Base-by-base conservation (phyloP, 2,329 filamentous ascomycete species). In the Botrytis pseudocinerea region DNA sequence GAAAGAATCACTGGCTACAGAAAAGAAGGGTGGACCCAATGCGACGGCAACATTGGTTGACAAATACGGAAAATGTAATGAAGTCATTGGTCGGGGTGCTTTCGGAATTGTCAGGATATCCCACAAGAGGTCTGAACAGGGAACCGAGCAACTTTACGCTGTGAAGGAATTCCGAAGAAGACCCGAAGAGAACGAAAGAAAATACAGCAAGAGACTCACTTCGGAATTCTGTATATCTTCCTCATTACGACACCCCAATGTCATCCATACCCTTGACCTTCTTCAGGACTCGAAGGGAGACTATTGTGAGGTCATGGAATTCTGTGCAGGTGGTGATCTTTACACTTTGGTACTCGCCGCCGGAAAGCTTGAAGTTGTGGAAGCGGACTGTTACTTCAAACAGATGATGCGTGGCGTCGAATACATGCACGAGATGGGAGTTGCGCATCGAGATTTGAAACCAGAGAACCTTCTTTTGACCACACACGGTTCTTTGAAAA, bases 281-380 rank as follows among this genome's bases (percentile, higher is more conserved):
- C 88, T 99, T 59, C 93, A 98, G 83, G 96, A 99, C 80, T 90
- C 95, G 78, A 98, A 98, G 84, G 96, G 96, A 74, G 94, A 97
- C 81, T 98, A 96, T 83, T 99, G 96, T 83, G 96, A 99, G 82
- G 96, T 99, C 70, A 99, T 99, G 96, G 96, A 99, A 83, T 99
- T 96, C 81, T 99, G 96, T 82, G 95, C 95, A 54, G 96, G 96
- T 74, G 96, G 96, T 74, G 96, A 99, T 81, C 86, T 99, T 38
- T 98, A 98, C 83, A 98, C 94, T 0, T 87, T 99, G 8, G 92
- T 99, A 32, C 89, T 98, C 44, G 91, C 96, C 10, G 94, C 94
- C 54, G 93, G 93, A 74, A 97, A 97, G 83, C 90, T 99, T 32
- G 95, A 96, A 82, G 93, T 97, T 44, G 87, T 90, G 74, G 96